Percentiles rank a stretch among this genome's conserved stretches.
phyloP scores from a whole-genome alignment of 1,284 basidiomycete species.

The Sporisorium graminicola region DNA sequence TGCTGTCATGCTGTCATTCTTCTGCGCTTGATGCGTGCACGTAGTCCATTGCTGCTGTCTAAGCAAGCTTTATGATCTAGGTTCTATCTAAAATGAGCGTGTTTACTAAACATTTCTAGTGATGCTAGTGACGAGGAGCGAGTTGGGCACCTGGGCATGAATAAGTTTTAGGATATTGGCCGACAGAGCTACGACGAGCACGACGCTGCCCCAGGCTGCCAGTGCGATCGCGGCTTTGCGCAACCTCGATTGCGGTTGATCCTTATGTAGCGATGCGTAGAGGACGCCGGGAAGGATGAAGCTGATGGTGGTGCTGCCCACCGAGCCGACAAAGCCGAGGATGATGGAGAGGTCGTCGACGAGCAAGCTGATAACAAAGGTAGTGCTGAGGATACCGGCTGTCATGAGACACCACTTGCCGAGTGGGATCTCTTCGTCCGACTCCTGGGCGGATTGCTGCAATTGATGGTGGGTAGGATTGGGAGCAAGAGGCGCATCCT shows the following conservation, averaged over 20 bases:
- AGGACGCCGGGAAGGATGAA: conserved; percentile 87
- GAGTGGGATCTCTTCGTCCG: conserved; percentile 39
- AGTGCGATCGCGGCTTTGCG: conserved; percentile 41
- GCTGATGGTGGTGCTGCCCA: conserved; percentile 94
- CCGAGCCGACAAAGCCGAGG: conserved; percentile 90
- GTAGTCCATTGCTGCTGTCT: conserved; percentile 1
- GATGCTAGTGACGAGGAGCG: conserved; percentile 28
- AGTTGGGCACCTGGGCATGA: conserved; percentile 41
- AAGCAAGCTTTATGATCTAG: background rate
- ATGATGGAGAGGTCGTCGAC: conserved; percentile 67
- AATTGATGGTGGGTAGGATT: background rate
- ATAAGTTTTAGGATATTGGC: conserved; percentile 61
- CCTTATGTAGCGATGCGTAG: conserved; percentile 48
- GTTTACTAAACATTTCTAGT: background rate
- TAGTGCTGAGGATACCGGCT: conserved; percentile 55
- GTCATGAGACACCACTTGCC: conserved; percentile 61
- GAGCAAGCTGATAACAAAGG: conserved; percentile 59
- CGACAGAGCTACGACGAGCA: conserved; percentile 54
- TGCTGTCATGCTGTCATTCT: too few species aligned
- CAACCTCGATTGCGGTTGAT: conserved; percentile 36
- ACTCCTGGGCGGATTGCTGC: conserved; percentile 4
- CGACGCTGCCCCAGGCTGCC: conserved; percentile 52
- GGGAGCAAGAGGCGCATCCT: conserved; percentile 4
- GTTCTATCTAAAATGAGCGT: background rate
- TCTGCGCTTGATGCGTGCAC: too few species aligned